Evolutionary conservation across 75 land plant genomes (phyloP).

Genomic region (Cryptomeria japonica): DNA sequence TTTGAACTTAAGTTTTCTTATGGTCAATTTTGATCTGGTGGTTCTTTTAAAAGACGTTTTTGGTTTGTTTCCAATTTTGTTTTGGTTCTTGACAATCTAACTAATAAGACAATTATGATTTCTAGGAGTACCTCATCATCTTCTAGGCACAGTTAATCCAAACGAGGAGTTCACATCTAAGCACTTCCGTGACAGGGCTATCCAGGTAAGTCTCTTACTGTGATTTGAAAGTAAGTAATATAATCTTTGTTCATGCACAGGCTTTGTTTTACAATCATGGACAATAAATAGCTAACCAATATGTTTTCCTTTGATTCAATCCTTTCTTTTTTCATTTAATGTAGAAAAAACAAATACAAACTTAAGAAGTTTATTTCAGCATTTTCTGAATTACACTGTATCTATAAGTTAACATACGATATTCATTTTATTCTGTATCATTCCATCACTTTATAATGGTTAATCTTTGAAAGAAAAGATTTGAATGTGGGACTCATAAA

Average conservation of each 20-base stretch:
- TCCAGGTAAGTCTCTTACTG: slow-evolving; percentile 37
- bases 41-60: neutral
- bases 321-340: neutral
- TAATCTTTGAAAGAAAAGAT: neutral
- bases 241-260: neutral
- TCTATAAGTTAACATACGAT: neutral
- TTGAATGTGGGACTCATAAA: neutral
- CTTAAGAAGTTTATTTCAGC: neutral
- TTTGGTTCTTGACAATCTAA: neutral
- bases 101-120: neutral
- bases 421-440: neutral
- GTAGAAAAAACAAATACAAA: neutral
- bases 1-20: neutral
- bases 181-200: slow-evolving; percentile 67
- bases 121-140: slow-evolving; percentile 77
- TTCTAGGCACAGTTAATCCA: slow-evolving; percentile 54
- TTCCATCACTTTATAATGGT: neutral
- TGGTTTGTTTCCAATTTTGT: slow-evolving; percentile 2
- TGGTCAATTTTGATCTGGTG: neutral
- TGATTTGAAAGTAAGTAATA: neutral
- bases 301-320: neutral
- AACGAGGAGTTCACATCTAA: slow-evolving; percentile 57
- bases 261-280: neutral
- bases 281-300: neutral
- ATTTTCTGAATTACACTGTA: neutral